These are phyloP conservation scores for Kwoniella bestiolae DNA, from an alignment of 768 basidiomycete species.

Conservation along the genomic window DNA sequence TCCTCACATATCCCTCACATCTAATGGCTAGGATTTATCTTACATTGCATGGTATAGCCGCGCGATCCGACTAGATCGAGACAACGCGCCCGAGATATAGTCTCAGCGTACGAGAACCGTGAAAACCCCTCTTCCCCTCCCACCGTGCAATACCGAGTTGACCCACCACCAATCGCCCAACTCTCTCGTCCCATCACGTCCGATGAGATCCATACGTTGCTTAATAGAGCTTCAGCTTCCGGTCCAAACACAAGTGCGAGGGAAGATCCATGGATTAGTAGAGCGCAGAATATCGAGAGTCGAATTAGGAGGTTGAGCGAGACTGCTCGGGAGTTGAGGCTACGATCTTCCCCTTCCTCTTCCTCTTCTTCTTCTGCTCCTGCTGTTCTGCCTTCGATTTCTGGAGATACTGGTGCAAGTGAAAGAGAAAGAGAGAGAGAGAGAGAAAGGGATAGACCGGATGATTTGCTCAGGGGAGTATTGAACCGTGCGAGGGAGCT, in stretches of 20 bases:
- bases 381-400: no score
- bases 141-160: no score
- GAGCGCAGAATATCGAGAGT: constrained; percentile 18
- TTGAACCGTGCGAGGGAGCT: constrained; percentile 16
- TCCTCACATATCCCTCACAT: background rate
- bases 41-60: background rate
- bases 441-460: constrained; percentile 1
- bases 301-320: constrained; percentile 17
- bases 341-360: background rate
- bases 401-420: background rate
- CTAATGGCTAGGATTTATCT: background rate
- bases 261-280: constrained; percentile 1
- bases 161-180: background rate
- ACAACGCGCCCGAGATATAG: constrained; percentile 13
- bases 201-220: constrained; percentile 17
- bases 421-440: background rate
- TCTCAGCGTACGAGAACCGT: constrained; percentile 14
- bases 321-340: constrained; percentile 18
- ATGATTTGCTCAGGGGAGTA: constrained; percentile 5
- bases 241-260: background rate
- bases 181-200: constrained; percentile 16
- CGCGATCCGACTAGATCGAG: constrained; percentile 9
- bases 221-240: constrained; percentile 20
- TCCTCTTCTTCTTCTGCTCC: no score
- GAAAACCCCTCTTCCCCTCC: constrained; percentile 7